phyloP scores from a whole-genome alignment of 1,139 yeast species.

The Lodderomyces metapsilosis region DNA sequence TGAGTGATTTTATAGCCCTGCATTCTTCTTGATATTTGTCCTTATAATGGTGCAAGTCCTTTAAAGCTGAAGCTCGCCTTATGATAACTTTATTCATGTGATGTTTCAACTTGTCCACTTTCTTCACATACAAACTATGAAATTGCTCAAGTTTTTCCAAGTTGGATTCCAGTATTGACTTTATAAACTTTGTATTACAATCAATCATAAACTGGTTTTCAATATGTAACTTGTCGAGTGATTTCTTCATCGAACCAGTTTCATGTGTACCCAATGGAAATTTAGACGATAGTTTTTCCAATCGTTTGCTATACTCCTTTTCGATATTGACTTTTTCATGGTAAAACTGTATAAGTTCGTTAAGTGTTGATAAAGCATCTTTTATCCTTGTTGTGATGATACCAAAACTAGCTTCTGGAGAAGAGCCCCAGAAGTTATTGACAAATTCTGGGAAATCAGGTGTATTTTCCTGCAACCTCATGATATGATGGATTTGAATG shows the following conservation, averaged over 20 bases:
- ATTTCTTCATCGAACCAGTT: constrained; percentile 54
- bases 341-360: constrained; percentile 45
- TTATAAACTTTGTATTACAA: constrained; percentile 32
- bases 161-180: constrained; percentile 32
- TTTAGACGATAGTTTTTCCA: constrained; percentile 50
- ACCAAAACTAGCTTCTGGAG: constrained; percentile 32
- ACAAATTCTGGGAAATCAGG: constrained; percentile 25
- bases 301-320: constrained; percentile 63
- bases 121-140: constrained; percentile 28
- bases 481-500: background rate
- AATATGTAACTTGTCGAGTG: constrained; percentile 56
- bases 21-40: constrained; percentile 59
- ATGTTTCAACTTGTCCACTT: constrained; percentile 30
- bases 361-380: constrained; percentile 36
- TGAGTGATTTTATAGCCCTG: constrained; percentile 54
- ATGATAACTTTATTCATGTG: constrained; percentile 38
- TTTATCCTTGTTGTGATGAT: constrained; percentile 32
- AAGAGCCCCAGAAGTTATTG: constrained; percentile 45
- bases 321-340: constrained; percentile 59
- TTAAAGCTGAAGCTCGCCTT: constrained; percentile 25
- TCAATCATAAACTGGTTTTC: constrained; percentile 48
- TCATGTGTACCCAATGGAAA: constrained; percentile 56
- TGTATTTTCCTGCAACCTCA: background rate
- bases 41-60: constrained; percentile 45
- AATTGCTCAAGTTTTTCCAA: constrained; percentile 34